These are phyloP conservation scores for Helenozyma rhizophorensis DNA, from an alignment of 805 yeast genomes.

Conservation along the genomic window DNA sequence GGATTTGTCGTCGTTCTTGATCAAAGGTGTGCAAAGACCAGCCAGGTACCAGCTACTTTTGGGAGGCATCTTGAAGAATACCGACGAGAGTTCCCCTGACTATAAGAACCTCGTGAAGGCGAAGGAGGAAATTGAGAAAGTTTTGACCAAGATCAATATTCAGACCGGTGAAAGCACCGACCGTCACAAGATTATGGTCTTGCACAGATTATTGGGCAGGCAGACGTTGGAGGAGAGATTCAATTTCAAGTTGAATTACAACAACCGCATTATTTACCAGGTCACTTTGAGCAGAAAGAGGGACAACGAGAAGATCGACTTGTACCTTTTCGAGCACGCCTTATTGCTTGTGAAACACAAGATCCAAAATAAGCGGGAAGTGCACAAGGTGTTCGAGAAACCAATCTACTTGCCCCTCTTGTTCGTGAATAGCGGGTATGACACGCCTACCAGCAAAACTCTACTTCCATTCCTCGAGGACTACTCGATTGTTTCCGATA, in stretches of 20 bases:
- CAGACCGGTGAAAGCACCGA: constrained; percentile 95
- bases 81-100: constrained; percentile 74
- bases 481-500: constrained; percentile 36
- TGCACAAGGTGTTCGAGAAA: constrained; percentile 83
- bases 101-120: constrained; percentile 66
- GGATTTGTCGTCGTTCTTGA: constrained; percentile 87
- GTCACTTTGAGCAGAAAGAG: constrained; percentile 66
- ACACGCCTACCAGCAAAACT: constrained; percentile 56
- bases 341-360: constrained; percentile 81
- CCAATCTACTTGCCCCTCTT: constrained; percentile 80
- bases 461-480: constrained; percentile 33
- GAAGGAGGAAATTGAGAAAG: constrained; percentile 66
- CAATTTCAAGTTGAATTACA: constrained; percentile 80
- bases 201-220: constrained; percentile 51
- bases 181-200: constrained; percentile 80
- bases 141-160: constrained; percentile 71
- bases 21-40: constrained; percentile 94
- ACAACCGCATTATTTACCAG: constrained; percentile 75
- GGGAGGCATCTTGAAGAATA: constrained; percentile 76
- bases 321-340: constrained; percentile 85
- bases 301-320: constrained; percentile 76
- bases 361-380: constrained; percentile 84
- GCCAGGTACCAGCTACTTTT: constrained; percentile 88
- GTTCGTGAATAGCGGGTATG: constrained; percentile 73
- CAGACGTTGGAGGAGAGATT: constrained; percentile 83